A percentile compares a stretch with the other conserved stretches of the same genome.
phyloP scores from a whole-genome alignment of 306 rosid species.

The Dryas alaskensis region DNA sequence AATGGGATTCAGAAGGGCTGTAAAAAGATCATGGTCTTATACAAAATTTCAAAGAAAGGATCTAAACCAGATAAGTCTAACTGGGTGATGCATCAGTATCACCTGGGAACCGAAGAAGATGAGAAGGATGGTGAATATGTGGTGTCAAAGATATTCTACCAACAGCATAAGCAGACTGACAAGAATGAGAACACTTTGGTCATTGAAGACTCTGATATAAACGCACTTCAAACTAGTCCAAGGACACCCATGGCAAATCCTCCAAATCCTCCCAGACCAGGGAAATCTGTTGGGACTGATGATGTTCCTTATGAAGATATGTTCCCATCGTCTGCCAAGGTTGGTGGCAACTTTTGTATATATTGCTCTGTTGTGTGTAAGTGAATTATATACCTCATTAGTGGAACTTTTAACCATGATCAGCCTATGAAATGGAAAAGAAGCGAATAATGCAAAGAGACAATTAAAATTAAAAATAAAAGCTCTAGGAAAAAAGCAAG shows the following conservation, averaged over 20 bases:
- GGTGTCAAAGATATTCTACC: conserved; percentile 67
- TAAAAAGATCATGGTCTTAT: conserved; percentile 84
- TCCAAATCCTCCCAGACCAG: conserved; percentile 58
- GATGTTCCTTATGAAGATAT: conserved; percentile 35
- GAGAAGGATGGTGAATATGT: conserved; percentile 80
- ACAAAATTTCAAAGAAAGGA: conserved; percentile 57
- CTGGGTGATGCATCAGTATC: conserved; percentile 97
- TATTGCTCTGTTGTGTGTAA: background rate
- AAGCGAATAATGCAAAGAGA: background rate
- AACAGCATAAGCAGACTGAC: conserved; percentile 53
- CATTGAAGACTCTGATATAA: conserved; percentile 42
- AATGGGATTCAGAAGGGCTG: conserved; percentile 57
- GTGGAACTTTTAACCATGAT: background rate
- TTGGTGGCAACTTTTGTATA: conserved; percentile 26
- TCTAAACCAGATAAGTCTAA: conserved; percentile 54
- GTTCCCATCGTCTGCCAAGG: conserved; percentile 41
- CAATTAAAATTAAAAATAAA: background rate
- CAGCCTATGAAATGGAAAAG: background rate
- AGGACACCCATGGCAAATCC: conserved; percentile 66
- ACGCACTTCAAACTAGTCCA: conserved; percentile 52
- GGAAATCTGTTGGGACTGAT: conserved; percentile 33
- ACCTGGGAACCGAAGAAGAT: conserved; percentile 69
- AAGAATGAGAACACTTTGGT: conserved; percentile 37
- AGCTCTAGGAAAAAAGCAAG: background rate
- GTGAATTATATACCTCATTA: background rate